These are phyloP conservation scores for Lactifluus echinatus DNA, from an alignment of 768 basidiomycete genomes.

Conservation along the genomic window DNA sequence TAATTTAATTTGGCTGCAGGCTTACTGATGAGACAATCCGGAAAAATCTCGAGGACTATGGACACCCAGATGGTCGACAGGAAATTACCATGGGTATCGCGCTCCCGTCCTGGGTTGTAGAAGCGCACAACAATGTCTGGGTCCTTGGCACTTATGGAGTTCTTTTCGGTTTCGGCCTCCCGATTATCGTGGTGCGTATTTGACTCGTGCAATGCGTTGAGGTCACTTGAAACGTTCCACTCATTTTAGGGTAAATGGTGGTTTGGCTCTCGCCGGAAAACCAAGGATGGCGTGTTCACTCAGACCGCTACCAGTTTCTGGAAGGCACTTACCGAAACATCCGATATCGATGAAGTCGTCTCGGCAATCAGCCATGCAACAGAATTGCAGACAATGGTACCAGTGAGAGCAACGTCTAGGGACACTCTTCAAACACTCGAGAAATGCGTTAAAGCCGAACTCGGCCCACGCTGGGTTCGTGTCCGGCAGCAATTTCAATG, in stretches of 20 bases:
- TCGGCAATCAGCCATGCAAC: conserved; percentile 60
- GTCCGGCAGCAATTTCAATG: conserved; percentile 36
- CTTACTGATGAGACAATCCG: conserved; percentile 90
- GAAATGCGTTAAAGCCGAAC: conserved; percentile 37
- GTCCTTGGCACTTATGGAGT: conserved; percentile 83
- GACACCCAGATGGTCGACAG: conserved; percentile 96
- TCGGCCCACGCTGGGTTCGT: conserved; percentile 48
- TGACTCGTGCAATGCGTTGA: not conserved
- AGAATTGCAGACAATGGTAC: conserved; percentile 42
- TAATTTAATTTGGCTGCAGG: conserved; percentile 30
- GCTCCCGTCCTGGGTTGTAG: conserved; percentile 87
- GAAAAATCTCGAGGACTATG: conserved; percentile 80
- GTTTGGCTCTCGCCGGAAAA: conserved; percentile 85
- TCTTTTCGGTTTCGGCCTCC: conserved; percentile 80
- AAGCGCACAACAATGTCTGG: conserved; percentile 84
- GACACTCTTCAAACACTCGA: conserved; percentile 41
- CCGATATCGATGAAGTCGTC: conserved; percentile 62
- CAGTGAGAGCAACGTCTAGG: conserved; percentile 24
- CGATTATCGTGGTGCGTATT: conserved; percentile 62
- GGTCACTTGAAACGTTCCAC: not conserved
- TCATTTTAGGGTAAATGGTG: conserved; percentile 77
- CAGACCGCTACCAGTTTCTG: conserved; percentile 82
- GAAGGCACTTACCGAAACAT: conserved; percentile 75
- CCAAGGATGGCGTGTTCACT: conserved; percentile 85
- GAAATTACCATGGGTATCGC: conserved; percentile 93